Conservation (phyloP, 2,329 filamentous ascomycete genomes). For the Fusarium keratoplasticum region DNA sequence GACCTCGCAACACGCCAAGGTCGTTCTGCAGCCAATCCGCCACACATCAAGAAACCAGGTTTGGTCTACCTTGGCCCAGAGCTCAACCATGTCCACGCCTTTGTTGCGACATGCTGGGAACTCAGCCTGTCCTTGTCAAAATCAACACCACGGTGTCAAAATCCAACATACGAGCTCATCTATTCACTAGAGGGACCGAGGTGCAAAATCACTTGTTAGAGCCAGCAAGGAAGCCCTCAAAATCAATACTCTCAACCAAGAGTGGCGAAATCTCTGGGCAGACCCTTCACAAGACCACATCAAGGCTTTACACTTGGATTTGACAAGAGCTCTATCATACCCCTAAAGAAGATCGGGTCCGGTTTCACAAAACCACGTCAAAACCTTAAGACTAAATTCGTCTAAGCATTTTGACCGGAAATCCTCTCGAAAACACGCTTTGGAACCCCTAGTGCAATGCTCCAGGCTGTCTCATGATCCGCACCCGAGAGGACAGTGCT, state of each 20-base stretch:
- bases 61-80: slow-evolving; percentile 74
- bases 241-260: background rate
- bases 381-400: no score
- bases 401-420: background rate
- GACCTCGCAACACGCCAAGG: slow-evolving; percentile 69
- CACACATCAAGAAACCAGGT: slow-evolving; percentile 82
- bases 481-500: background rate
- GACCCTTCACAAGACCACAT: background rate
- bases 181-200: background rate
- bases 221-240: background rate
- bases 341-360: background rate
- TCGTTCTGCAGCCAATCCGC: slow-evolving; percentile 73
- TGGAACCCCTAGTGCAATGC: slow-evolving; percentile 2
- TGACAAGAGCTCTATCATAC: background rate
- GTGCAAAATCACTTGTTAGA: background rate
- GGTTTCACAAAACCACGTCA: background rate
- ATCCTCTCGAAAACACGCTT: slow-evolving; percentile 2
- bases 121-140: background rate
- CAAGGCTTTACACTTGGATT: background rate
- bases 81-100: slow-evolving; percentile 55
- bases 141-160: background rate
- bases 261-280: background rate
- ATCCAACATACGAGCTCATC: slow-evolving; percentile 57
- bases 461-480: slow-evolving; percentile 22
- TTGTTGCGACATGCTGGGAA: background rate